These are phyloP conservation scores for Colletotrichum sp. DNA, from an alignment of 2,329 filamentous ascomycete species.

Conservation along the genomic window DNA sequence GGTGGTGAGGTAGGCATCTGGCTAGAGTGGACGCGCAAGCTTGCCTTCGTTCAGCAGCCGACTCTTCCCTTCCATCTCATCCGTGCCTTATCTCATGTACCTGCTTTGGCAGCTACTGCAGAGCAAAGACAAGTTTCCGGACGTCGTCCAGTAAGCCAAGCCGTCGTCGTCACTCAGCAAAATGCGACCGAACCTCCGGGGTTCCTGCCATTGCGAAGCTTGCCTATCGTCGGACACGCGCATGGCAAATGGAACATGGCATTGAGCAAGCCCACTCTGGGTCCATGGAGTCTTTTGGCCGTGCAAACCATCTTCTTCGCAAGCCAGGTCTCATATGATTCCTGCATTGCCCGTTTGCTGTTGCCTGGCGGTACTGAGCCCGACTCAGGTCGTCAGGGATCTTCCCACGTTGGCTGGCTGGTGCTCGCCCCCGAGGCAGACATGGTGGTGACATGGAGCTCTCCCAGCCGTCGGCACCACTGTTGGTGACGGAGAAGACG, in stretches of 20 bases:
- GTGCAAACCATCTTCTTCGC: background rate
- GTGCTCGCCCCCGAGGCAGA: background rate
- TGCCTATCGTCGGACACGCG: background rate
- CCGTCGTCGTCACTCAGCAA: constrained; percentile 1
- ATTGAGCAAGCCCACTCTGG: background rate
- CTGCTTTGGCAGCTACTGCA: background rate
- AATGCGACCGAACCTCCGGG: background rate
- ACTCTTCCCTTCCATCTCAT: background rate
- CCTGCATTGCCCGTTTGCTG: constrained; percentile 5
- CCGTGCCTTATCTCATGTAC: background rate
- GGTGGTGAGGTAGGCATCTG: background rate
- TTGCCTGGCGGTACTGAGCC: background rate
- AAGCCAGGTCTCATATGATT: constrained; percentile 9
- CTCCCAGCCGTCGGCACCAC: background rate
- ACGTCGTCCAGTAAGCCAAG: background rate
- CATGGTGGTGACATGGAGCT: background rate
- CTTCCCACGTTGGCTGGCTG: background rate
- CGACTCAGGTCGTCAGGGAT: constrained; percentile 2
- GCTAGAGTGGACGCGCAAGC: constrained; percentile 16
- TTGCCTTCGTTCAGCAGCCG: background rate
- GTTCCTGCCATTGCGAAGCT: background rate
- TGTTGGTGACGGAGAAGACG: background rate
- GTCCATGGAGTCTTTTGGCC: background rate
- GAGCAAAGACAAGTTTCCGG: background rate
- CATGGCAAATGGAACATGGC: background rate